Evolutionary conservation across 2,329 filamentous ascomycete species (phyloP).

Genomic region (Fusarium proliferatum): DNA sequence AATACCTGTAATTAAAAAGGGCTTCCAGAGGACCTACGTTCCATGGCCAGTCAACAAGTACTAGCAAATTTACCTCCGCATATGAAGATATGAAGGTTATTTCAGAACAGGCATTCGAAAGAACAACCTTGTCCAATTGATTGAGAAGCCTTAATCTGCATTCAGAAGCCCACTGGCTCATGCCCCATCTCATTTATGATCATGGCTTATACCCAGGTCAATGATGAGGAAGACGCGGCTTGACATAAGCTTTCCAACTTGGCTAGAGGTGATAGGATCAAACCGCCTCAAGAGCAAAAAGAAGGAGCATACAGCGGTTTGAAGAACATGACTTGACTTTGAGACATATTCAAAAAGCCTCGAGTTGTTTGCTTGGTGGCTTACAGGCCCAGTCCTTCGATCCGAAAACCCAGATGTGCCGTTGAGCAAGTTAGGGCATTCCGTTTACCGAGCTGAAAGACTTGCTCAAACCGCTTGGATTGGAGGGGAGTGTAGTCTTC

Average conservation of each 20-base stretch:
- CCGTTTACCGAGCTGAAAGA: background rate
- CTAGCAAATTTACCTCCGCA: background rate
- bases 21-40: background rate
- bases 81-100: background rate
- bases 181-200: background rate
- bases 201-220: background rate
- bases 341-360: background rate
- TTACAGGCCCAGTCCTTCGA: background rate
- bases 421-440: constrained; percentile 2
- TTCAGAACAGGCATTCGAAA: background rate
- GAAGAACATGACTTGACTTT: background rate
- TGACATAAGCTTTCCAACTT: background rate
- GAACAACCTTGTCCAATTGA: background rate
- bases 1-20: background rate
- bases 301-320: background rate
- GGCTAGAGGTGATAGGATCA: background rate
- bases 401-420: background rate
- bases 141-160: background rate
- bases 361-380: constrained; percentile 6
- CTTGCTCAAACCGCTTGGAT: background rate
- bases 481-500: constrained; percentile 10
- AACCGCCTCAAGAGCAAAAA: constrained; percentile 1
- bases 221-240: background rate
- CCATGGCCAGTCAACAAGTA: background rate
- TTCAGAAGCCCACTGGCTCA: constrained; percentile 5